A percentile compares a stretch with the other conserved stretches of the same genome.
phyloP scores from a whole-genome alignment of 192 early-diverging fungal species.

The Chytriomyces sp. region DNA sequence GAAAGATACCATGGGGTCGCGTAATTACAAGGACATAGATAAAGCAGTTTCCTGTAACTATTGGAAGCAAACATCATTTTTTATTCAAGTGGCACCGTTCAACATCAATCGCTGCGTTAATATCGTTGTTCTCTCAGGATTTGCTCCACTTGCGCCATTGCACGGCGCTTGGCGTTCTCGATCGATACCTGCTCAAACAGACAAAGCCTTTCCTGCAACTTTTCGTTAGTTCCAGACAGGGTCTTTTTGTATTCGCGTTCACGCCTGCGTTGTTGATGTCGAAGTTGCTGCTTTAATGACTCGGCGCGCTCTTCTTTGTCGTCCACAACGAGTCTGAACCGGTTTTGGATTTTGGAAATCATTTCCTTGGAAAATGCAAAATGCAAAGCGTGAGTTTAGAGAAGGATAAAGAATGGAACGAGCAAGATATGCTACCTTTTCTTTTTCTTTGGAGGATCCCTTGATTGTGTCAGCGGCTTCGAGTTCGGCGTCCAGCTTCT shows the following conservation, averaged over 20 bases:
- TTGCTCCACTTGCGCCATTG: slow-evolving; percentile 9
- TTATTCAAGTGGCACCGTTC: too few relatives aligned
- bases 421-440: neutral
- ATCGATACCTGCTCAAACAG: slow-evolving; percentile 30
- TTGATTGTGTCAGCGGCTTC: neutral
- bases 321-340: neutral
- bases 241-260: slow-evolving; percentile 24
- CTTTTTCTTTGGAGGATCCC: neutral
- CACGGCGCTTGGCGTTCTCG: slow-evolving; percentile 26
- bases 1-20: too few relatives aligned
- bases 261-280: neutral
- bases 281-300: neutral
- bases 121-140: slow-evolving; percentile 16
- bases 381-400: neutral
- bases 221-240: slow-evolving; percentile 9
- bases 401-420: neutral
- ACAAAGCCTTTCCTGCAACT: slow-evolving; percentile 35
- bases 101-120: neutral
- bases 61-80: too few relatives aligned
- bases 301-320: neutral
- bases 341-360: slow-evolving; percentile 26
- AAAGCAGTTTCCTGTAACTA: too few relatives aligned
- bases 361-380: slow-evolving; percentile 4
- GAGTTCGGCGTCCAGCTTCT: neutral
- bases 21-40: too few relatives aligned